Evolutionary conservation across 495 filamentous ascomycete species (phyloP).

Genomic region (Daldinia vernicosa): DNA sequence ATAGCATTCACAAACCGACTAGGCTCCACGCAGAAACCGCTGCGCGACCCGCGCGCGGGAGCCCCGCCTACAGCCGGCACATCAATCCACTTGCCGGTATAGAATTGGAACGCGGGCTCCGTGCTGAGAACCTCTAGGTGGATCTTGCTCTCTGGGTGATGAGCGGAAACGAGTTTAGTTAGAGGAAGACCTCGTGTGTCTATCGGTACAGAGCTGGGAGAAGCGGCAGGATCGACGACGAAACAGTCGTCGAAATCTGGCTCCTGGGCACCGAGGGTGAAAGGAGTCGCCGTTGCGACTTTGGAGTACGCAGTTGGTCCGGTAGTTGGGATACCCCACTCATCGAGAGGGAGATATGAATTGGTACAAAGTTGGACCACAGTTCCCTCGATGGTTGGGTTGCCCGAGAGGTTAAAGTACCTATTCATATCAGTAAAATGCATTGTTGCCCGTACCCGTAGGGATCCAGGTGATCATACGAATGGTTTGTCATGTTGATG

Average conservation of each 20-base stretch:
- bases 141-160: constrained; percentile 73
- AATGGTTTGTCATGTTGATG: constrained; percentile 93
- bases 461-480: constrained; percentile 60
- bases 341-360: constrained; percentile 77
- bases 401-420: constrained; percentile 87
- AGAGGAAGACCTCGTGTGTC: constrained; percentile 78
- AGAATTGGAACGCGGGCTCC: constrained; percentile 96
- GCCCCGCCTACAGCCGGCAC: constrained; percentile 74
- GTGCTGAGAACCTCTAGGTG: constrained; percentile 87
- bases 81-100: constrained; percentile 85
- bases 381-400: constrained; percentile 77
- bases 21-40: constrained; percentile 91
- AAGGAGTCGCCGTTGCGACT: constrained; percentile 69
- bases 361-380: constrained; percentile 74
- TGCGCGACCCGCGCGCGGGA: constrained; percentile 68
- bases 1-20: constrained; percentile 88
- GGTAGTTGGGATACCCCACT: constrained; percentile 71
- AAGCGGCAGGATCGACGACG: constrained; percentile 66
- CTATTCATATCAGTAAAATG: constrained; percentile 54
- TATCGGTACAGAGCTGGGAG: constrained; percentile 65
- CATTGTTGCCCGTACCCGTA: not conserved
- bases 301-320: constrained; percentile 65
- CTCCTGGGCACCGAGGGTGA: constrained; percentile 70
- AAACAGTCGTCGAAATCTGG: constrained; percentile 93
- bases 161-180: constrained; percentile 69